phyloP scores from a whole-genome alignment of 768 basidiomycete species.

The Auriculariales sp. region DNA sequence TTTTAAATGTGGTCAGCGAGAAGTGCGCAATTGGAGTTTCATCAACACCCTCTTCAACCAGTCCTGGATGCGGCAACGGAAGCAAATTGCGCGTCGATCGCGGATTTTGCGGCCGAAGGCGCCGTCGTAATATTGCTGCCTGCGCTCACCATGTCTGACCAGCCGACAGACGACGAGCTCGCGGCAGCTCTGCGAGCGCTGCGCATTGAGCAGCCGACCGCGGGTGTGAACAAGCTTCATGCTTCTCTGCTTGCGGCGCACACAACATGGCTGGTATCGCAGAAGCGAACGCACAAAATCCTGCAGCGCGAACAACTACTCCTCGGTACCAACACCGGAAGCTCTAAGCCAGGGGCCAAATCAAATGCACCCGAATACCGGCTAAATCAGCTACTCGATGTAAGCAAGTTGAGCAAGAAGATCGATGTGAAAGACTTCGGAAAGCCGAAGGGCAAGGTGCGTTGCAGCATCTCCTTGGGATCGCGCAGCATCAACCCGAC shows the following conservation, averaged over 20 bases:
- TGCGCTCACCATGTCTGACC: slow-evolving; percentile 6
- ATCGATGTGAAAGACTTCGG: slow-evolving; percentile 55
- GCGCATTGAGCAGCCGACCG: slow-evolving; percentile 38
- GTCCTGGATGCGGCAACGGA: too few species aligned
- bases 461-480: background rate
- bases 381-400: slow-evolving; percentile 47
- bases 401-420: slow-evolving; percentile 45
- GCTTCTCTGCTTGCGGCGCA: slow-evolving; percentile 40
- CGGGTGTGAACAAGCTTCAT: slow-evolving; percentile 64
- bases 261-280: slow-evolving; percentile 67
- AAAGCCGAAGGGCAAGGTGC: slow-evolving; percentile 50
- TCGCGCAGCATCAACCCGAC: background rate
- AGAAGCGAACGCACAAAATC: slow-evolving; percentile 65
- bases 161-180: slow-evolving; percentile 52
- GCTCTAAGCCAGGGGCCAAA: background rate
- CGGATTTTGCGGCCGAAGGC: too few species aligned
- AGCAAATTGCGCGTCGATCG: too few species aligned
- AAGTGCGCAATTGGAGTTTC: too few species aligned
- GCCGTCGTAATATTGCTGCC: background rate
- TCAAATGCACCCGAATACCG: slow-evolving; percentile 42
- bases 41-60: too few species aligned
- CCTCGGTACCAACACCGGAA: slow-evolving; percentile 12
- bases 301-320: slow-evolving; percentile 45
- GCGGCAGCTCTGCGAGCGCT: slow-evolving; percentile 37
- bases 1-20: too few species aligned